These are phyloP conservation scores for Cutaneotrichosporon dermatis DNA, from an alignment of 1,284 basidiomycete genomes.

Conservation along the genomic window DNA sequence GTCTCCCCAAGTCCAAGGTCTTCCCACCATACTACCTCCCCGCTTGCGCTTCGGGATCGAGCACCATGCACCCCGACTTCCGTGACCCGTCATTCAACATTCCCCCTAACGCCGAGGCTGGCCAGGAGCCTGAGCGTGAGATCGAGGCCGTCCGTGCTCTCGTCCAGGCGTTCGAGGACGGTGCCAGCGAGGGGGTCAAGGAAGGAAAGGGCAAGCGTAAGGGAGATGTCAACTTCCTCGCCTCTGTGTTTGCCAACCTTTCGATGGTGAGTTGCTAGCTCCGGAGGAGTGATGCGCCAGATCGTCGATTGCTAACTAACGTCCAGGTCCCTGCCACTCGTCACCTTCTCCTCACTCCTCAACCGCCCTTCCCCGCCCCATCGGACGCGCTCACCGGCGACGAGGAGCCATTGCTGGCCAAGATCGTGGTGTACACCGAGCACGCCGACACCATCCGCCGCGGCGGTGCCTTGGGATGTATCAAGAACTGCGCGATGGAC, in stretches of 20 bases:
- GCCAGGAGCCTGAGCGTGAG: conserved; percentile 53
- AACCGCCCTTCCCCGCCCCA: conserved; percentile 44
- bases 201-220: conserved; percentile 57
- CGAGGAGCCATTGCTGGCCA: conserved; percentile 72
- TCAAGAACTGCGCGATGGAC: conserved; percentile 59
- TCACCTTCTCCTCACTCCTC: conserved; percentile 38
- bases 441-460: conserved; percentile 77
- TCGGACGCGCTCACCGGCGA: conserved; percentile 27
- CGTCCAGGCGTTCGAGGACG: conserved; percentile 78
- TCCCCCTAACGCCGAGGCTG: conserved; percentile 62
- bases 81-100: conserved; percentile 41
- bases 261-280: conserved; percentile 58
- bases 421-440: conserved; percentile 80
- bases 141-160: conserved; percentile 68
- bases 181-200: conserved; percentile 56
- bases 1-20: conserved; percentile 49
- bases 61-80: conserved; percentile 49
- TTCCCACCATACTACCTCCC: conserved; percentile 61
- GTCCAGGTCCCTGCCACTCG: conserved; percentile 41
- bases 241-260: conserved; percentile 87
- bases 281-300: too few relatives aligned
- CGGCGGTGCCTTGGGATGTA: conserved; percentile 74
- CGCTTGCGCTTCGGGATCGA: conserved; percentile 68
- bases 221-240: conserved; percentile 77
- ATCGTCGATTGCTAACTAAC: neutral